Conservation (phyloP, 163 green algal species). For the Chloromonas sp. region DNA sequence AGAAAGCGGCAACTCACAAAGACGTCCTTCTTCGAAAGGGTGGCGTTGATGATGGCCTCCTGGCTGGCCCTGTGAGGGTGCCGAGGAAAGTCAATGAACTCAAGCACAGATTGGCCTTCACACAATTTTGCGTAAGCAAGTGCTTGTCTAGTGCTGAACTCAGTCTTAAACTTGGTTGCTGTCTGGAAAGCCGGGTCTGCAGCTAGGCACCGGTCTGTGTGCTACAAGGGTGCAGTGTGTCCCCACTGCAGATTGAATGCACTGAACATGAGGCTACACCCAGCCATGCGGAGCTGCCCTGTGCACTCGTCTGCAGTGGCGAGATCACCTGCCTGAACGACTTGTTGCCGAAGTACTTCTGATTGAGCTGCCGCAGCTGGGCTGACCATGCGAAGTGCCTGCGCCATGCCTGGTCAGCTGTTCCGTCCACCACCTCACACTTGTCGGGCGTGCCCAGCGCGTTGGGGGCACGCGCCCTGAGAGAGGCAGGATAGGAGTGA, state of each 20-base stretch:
- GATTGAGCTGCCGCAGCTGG: slow-evolving; percentile 41
- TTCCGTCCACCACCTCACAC: slow-evolving; percentile 16
- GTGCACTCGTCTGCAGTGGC: no score
- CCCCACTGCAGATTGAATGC: background rate
- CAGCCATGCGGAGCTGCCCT: no score
- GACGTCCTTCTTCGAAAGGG: slow-evolving; percentile 67
- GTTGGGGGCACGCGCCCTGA: background rate
- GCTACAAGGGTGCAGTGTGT: background rate
- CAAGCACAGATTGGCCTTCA: no score
- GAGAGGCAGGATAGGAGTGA: background rate
- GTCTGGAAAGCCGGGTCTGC: background rate
- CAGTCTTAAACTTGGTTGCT: background rate
- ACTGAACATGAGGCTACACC: background rate
- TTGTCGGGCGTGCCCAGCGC: background rate
- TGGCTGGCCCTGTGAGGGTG: slow-evolving; percentile 41
- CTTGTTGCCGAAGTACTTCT: slow-evolving; percentile 61
- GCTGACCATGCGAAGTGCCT: slow-evolving; percentile 50
- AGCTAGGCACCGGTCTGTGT: no score
- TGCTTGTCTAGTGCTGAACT: background rate
- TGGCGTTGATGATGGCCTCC: slow-evolving; percentile 81
- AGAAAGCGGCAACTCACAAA: slow-evolving; percentile 49
- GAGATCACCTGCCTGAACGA: slow-evolving; percentile 40
- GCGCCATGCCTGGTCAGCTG: slow-evolving; percentile 17
- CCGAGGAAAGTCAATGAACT: no score
- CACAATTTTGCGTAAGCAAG: background rate